Evolutionary conservation across 345 rosid genomes (phyloP), one percentile per base, ranked within the genome.

Genomic region (Linum trigynum): DNA sequence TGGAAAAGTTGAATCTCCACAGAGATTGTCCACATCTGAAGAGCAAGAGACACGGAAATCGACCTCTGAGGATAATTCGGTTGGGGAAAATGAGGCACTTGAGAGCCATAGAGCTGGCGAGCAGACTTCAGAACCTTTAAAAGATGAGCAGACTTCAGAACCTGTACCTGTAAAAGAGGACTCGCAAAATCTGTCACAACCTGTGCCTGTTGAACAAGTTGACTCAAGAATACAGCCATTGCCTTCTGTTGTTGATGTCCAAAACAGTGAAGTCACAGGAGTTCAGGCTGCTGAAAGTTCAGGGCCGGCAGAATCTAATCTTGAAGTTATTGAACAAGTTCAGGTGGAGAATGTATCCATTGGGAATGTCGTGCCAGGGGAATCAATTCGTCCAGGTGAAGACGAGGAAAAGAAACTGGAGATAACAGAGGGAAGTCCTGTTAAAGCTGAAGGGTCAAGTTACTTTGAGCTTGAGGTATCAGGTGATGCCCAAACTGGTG

Each of bases 361-460:
- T 69, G 73, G 63, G 45, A 74, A 72, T 15, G 77, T 74, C 64
- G 81, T 75, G 63, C 76, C 69, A 42, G 69, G 63, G 65, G 64
- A 63, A 61, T 69, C 56, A 64, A 75, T 78, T 72, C 76, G 65
- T 76, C 87, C 78, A 64, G 69, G 59, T 50, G 63, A 14, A 32
- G 79, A 60, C 60, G 83, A 75, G 65, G 79, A 69, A 61, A 77
- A 75, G 63, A 41, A 42, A 57, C 70, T 74, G 69, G 82, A 81
- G 75, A 65, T 36, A 37, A 63, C 72, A 61, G 81, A 77, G 64
- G 75, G 71, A 64, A 62, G 51, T 60, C 76, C 65, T 17, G 68
- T 72, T 75, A 66, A 73, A 65, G 76, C 68, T 65, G 71, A 66
- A 66, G 55, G 59, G 50, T 68, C 41, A 58, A 48, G 53, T 48